These are phyloP conservation scores for Xylaria sp. DNA, from an alignment of 2,329 filamentous ascomycete genomes.

Conservation along the genomic window DNA sequence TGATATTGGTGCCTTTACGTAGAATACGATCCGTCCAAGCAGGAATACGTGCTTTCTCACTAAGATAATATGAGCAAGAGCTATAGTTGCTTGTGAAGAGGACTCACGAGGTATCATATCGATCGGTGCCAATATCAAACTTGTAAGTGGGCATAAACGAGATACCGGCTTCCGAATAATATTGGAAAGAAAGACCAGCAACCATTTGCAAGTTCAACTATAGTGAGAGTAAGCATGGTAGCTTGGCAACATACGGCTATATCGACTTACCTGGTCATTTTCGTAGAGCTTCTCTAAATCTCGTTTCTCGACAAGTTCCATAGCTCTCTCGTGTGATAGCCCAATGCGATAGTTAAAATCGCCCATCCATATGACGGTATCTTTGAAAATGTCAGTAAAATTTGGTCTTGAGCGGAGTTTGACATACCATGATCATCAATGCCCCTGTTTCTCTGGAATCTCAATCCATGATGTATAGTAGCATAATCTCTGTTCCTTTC, in stretches of 20 bases:
- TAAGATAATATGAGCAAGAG: constrained; percentile 54
- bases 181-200: constrained; percentile 86
- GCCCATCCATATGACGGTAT: constrained; percentile 90
- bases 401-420: background rate
- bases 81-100: background rate
- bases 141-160: constrained; percentile 95
- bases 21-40: constrained; percentile 97
- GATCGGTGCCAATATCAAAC: constrained; percentile 88
- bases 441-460: constrained; percentile 88
- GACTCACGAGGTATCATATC: constrained; percentile 88
- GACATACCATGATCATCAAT: constrained; percentile 86
- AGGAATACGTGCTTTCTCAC: constrained; percentile 92
- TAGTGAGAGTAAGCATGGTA: constrained; percentile 32
- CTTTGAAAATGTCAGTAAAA: constrained; percentile 50
- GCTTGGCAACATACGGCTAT: background rate
- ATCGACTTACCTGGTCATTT: constrained; percentile 78
- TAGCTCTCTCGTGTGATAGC: constrained; percentile 79
- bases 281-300: constrained; percentile 86
- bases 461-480: constrained; percentile 85
- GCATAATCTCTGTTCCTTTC: constrained; percentile 94
- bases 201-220: constrained; percentile 97
- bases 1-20: constrained; percentile 84
- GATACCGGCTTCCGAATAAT: constrained; percentile 90
- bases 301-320: constrained; percentile 75
- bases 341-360: constrained; percentile 99